These are phyloP conservation scores for Dacryopinax spathularia DNA, from an alignment of 768 basidiomycete genomes.

Conservation along the genomic window DNA sequence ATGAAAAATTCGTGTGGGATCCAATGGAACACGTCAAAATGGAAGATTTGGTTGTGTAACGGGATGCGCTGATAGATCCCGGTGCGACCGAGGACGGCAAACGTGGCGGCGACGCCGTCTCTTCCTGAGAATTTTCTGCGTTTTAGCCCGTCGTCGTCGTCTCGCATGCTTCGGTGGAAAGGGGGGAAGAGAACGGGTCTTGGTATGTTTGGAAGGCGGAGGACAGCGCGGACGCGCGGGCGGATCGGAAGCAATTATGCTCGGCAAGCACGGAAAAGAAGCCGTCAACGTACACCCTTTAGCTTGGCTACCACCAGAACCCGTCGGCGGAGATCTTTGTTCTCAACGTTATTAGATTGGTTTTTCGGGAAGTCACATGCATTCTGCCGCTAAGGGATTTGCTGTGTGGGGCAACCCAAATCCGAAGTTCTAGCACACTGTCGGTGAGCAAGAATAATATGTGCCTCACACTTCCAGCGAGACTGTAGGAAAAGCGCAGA, in stretches of 20 bases:
- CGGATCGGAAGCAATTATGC: background rate
- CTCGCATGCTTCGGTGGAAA: background rate
- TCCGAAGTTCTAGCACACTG: too few species aligned
- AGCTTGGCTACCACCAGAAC: background rate
- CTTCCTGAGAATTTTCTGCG: conserved; percentile 1
- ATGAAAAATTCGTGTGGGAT: background rate
- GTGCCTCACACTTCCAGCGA: background rate
- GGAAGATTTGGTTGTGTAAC: background rate
- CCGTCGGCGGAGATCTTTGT: conserved; percentile 1
- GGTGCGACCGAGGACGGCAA: background rate
- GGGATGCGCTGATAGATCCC: background rate
- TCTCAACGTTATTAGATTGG: too few species aligned
- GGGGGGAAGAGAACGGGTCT: background rate
- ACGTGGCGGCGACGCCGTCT: background rate
- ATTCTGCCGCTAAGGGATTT: too few species aligned
- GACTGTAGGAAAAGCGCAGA: background rate
- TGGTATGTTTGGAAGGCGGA: background rate
- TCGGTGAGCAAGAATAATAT: too few species aligned
- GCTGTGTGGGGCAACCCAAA: too few species aligned
- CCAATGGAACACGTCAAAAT: conserved; percentile 3
- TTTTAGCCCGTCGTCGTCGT: background rate
- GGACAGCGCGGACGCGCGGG: background rate
- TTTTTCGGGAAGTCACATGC: too few species aligned
- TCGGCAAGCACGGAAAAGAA: background rate
- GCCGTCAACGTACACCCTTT: background rate